Evolutionary conservation across 2,329 filamentous ascomycete species (phyloP), one percentile per base, ranked within the genome.

Genomic region (Fonsecaea nubica): DNA sequence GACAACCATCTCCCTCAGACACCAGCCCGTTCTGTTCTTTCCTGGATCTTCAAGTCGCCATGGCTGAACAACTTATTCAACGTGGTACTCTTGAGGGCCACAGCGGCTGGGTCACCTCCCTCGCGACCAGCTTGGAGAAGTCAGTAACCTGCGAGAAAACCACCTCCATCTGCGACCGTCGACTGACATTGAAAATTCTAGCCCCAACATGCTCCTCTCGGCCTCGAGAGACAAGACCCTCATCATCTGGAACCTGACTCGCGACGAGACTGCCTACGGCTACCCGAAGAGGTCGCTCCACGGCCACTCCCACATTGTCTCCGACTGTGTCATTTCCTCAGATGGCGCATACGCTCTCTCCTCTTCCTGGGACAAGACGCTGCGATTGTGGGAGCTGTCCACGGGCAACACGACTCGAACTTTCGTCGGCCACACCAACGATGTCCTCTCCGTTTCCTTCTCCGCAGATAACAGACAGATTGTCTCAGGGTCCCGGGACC

Each of bases 401-500:
- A 96, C 92, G 77, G 95, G 95, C 83, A 92, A 89, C 81, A 99
- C 95, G 84, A 99, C 95, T 82, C 92, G 95, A 81, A 92, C 93
- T 80, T 98, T 99, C 82, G 93, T 97, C 83, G 95, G 95, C 84
- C 95, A 98, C 91, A 97, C 89, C 88, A 97, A 96, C 88, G 95
- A 98, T 80, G 94, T 99, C 78, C 93, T 98, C 81, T 98, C 94
- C 82, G 95, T 99, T 82, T 97, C 93, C 76, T 99, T 99, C 92
- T 98, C 95, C 78, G 95, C 95, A 89, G 95, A 99, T 88, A 98
- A 98, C 92, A 92, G 95, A 81, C 95, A 98, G 89, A 98, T 99
- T 84, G 95, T 98, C 78, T 98, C 95, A 75, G 95, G 93, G 75
- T 98, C 95, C 74, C 93, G 95, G 83, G 95, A 99, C 88, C 91